phyloP scores from a whole-genome alignment of 441 rosid genomes.

The Adansonia rubrostipa region DNA sequence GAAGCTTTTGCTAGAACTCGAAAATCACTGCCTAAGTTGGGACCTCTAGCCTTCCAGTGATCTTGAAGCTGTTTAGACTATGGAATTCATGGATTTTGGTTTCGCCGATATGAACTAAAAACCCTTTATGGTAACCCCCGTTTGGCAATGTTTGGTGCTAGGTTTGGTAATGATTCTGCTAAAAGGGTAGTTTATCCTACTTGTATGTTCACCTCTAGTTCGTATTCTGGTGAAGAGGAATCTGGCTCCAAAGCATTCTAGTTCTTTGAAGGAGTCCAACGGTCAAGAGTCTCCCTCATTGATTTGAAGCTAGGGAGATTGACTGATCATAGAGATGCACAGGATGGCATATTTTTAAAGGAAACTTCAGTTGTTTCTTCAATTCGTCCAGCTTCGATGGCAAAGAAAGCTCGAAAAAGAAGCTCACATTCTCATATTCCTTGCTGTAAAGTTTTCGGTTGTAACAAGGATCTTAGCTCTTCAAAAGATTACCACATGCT shows the following conservation, averaged over 20 bases:
- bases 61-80: constrained; percentile 35
- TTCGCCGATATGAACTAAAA: constrained; percentile 37
- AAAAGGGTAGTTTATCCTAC: constrained; percentile 34
- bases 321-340: constrained; percentile 35
- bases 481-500: constrained; percentile 76
- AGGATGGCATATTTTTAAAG: constrained; percentile 23
- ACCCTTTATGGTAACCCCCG: constrained; percentile 24
- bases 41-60: constrained; percentile 40
- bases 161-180: constrained; percentile 28
- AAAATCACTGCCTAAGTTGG: constrained; percentile 38
- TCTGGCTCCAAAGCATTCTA: constrained; percentile 46
- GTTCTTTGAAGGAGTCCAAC: constrained; percentile 45
- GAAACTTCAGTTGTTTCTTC: constrained; percentile 38
- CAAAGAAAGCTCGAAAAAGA: constrained; percentile 46
- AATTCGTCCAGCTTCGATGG: constrained; percentile 37
- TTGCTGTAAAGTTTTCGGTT: constrained; percentile 64
- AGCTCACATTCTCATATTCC: constrained; percentile 33
- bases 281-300: constrained; percentile 45
- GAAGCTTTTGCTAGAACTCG: constrained; percentile 39
- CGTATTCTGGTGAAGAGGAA: constrained; percentile 42
- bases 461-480: constrained; percentile 65
- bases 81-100: constrained; percentile 37
- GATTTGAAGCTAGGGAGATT: constrained; percentile 69
- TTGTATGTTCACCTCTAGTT: constrained; percentile 35
- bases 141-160: constrained; percentile 22